Percentiles rank a stretch among this genome's conserved stretches.
phyloP scores from a whole-genome alignment of 129 eudicot species.

The Flaveria brownii region DNA sequence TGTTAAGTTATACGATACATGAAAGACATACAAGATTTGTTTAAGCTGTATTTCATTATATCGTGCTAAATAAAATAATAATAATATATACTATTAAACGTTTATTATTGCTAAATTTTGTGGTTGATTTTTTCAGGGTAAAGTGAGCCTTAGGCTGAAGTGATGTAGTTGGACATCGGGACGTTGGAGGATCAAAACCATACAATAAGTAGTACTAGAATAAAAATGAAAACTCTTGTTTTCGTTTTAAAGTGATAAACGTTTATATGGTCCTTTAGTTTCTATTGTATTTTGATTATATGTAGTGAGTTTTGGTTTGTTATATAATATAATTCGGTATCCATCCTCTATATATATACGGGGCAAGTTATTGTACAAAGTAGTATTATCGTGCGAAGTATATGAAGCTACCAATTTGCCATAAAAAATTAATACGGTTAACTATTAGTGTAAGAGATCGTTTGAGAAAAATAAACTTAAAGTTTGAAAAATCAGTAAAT shows the following conservation, averaged over 20 bases:
- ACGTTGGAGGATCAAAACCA: not conserved
- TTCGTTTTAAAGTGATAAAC: not conserved
- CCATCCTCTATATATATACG: not conserved
- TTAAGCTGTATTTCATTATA: no score
- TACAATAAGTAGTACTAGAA: not conserved
- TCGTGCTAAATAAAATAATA: no score
- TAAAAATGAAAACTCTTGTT: not conserved
- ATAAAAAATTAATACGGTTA: no score
- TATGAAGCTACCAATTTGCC: no score
- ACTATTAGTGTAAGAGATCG: no score
- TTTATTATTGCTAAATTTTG: not conserved
- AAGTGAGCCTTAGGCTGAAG: conserved; percentile 1
- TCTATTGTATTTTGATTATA: conserved; percentile 15
- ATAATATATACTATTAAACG: no score
- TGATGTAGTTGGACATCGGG: not conserved
- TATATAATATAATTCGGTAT: not conserved
- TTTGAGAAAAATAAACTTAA: no score
- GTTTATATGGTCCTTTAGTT: conserved; percentile 8
- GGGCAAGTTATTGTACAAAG: no score
- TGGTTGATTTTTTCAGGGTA: conserved; percentile 8
- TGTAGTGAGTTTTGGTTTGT: not conserved
- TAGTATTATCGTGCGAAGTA: no score
- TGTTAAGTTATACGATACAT: not conserved
- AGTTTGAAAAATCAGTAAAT: no score
- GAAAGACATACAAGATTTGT: no score